Evolutionary conservation across 352 stramenopile genomes (phyloP).

Genomic region (Phytophthora sansomeana): DNA sequence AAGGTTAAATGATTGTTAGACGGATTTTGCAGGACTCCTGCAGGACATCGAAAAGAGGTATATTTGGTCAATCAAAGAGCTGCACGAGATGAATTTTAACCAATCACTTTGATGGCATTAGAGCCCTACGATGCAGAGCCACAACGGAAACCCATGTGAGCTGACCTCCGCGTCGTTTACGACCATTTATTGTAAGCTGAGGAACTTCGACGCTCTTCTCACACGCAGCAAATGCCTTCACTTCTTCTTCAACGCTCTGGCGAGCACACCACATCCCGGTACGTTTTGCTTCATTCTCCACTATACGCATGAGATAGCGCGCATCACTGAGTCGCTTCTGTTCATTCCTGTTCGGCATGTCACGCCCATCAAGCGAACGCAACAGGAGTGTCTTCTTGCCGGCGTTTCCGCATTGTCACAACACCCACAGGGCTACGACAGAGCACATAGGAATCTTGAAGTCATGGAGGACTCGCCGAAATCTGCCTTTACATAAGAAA

Average conservation of each 20-base stretch:
- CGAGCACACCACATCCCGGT: background rate
- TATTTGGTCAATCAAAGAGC: constrained; percentile 8
- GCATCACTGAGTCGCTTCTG: constrained; percentile 7
- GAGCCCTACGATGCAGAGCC: background rate
- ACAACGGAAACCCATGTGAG: background rate
- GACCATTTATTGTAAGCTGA: background rate
- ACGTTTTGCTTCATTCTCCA: background rate
- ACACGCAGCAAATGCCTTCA: background rate
- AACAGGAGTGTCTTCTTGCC: background rate
- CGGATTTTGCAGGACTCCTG: constrained; percentile 20
- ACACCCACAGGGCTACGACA: background rate
- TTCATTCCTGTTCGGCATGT: constrained; percentile 1
- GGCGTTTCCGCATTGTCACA: background rate
- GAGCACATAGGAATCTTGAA: constrained; percentile 5
- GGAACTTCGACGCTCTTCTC: background rate
- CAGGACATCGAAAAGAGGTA: background rate
- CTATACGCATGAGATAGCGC: background rate
- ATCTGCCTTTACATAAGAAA: constrained; percentile 13
- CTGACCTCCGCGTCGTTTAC: background rate
- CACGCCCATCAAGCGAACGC: background rate
- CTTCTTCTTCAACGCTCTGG: constrained; percentile 1
- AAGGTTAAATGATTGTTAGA: constrained; percentile 20
- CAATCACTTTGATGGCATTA: background rate
- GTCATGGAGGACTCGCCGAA: constrained; percentile 13
- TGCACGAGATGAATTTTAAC: background rate